These are phyloP conservation scores for Houttuynia cordata DNA, from an alignment of 164 flowering plant species.

Conservation along the genomic window DNA sequence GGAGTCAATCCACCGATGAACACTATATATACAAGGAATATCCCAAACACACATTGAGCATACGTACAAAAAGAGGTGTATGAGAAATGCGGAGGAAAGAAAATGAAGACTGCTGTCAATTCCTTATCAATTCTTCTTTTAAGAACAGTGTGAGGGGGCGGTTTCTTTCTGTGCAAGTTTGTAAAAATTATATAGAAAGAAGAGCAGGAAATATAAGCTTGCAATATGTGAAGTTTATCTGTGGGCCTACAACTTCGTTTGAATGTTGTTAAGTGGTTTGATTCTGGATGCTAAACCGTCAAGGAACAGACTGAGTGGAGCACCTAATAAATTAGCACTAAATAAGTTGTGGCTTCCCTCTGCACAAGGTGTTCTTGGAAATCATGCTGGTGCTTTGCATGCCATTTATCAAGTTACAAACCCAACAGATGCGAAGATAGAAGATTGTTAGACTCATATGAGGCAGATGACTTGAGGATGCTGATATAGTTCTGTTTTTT, in stretches of 20 bases:
- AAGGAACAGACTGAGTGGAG: background rate
- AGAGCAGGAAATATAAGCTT: background rate
- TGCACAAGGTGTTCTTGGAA: background rate
- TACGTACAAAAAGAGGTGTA: too few relatives aligned
- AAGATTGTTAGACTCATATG: background rate
- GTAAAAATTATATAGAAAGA: too few relatives aligned
- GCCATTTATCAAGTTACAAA: background rate
- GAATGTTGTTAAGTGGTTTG: background rate
- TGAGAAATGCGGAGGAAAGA: background rate
- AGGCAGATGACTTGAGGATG: background rate
- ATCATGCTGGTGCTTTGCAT: background rate
- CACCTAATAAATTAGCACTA: background rate
- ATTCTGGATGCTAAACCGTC: background rate
- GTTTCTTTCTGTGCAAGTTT: background rate
- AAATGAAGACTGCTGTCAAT: background rate
- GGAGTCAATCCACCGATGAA: slow-evolving; percentile 43
- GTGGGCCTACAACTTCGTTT: background rate
- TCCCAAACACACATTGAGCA: background rate
- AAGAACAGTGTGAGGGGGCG: background rate
- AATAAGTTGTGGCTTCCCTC: background rate
- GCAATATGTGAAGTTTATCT: too few relatives aligned
- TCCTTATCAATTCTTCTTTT: background rate
- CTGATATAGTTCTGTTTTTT: background rate
- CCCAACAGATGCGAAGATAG: too few relatives aligned
- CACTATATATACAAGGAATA: slow-evolving; percentile 7